A percentile compares a stretch with the other conserved stretches of the same genome.
Conservation (phyloP, 2,329 filamentous ascomycete species). For the Ceratocystis ficicola region DNA sequence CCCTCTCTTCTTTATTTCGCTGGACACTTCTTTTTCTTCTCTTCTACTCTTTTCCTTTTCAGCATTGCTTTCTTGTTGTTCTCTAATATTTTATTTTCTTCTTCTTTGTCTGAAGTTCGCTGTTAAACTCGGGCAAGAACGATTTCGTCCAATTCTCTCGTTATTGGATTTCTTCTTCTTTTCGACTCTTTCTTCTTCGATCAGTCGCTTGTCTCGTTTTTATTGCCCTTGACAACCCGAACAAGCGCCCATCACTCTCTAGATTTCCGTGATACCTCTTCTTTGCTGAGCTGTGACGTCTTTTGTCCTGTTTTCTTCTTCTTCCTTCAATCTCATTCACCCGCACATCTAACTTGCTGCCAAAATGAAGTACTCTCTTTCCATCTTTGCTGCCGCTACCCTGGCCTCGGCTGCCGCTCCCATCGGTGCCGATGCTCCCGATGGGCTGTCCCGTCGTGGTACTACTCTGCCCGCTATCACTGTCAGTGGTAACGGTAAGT, state of each 20-base stretch:
- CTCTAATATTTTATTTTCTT: slow-evolving; percentile 8
- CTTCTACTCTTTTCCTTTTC: slow-evolving; percentile 26
- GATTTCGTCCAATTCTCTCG: slow-evolving; percentile 30
- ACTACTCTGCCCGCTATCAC: slow-evolving; percentile 39
- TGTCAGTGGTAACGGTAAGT: slow-evolving; percentile 45
- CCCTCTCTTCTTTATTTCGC: slow-evolving; percentile 13
- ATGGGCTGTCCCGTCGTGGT: slow-evolving; percentile 39
- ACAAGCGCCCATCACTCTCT: slow-evolving; percentile 13
- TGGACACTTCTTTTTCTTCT: slow-evolving; percentile 21
- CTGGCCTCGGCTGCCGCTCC: slow-evolving; percentile 36
- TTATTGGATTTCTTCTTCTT: slow-evolving; percentile 30
- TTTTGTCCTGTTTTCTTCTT: slow-evolving; percentile 10
- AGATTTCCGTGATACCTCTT: slow-evolving; percentile 16
- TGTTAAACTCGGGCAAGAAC: slow-evolving; percentile 15
- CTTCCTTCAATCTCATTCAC: slow-evolving; percentile 2
- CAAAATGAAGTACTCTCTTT: slow-evolving; percentile 21
- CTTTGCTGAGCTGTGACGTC: slow-evolving; percentile 22
- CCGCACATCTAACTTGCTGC: slow-evolving; percentile 14
- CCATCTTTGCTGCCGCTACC: slow-evolving; percentile 35
- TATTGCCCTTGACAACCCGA: slow-evolving; percentile 2
- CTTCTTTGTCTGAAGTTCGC: neutral
- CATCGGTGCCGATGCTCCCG: slow-evolving; percentile 40
- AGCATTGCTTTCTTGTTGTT: slow-evolving; percentile 27
- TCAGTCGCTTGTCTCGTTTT: neutral
- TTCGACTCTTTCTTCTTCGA: slow-evolving; percentile 17